phyloP scores from a whole-genome alignment of 345 rosid species.

The Melastoma malabathricum region DNA sequence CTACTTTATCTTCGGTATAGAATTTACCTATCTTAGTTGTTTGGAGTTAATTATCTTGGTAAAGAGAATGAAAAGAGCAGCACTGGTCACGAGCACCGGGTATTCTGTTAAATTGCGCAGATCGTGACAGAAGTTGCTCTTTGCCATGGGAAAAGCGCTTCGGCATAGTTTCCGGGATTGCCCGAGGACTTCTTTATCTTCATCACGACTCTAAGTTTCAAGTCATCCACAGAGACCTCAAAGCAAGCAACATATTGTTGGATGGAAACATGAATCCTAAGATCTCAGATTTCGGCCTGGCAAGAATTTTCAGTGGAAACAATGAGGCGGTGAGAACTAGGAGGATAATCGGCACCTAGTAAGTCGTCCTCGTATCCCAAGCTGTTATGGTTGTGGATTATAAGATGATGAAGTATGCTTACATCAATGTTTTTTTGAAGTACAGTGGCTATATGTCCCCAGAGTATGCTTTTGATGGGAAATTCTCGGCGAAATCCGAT shows the following conservation, averaged over 20 bases:
- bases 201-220: constrained; percentile 33
- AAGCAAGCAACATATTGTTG: constrained; percentile 38
- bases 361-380: constrained; percentile 12
- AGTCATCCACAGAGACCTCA: constrained; percentile 46
- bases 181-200: constrained; percentile 44
- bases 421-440: background rate
- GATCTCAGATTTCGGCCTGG: constrained; percentile 42
- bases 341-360: constrained; percentile 34
- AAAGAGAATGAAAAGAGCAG: background rate
- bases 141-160: constrained; percentile 21
- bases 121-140: constrained; percentile 13
- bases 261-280: constrained; percentile 36
- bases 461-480: constrained; percentile 21
- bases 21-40: background rate
- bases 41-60: background rate
- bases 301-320: constrained; percentile 31
- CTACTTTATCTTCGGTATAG: constrained; percentile 33
- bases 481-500: constrained; percentile 31
- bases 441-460: constrained; percentile 11
- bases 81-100: background rate
- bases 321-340: constrained; percentile 32
- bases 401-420: too few relatives aligned
- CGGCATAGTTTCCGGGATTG: constrained; percentile 25
- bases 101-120: constrained; percentile 10
- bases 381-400: too few relatives aligned